A percentile compares a stretch with the other conserved stretches of the same genome.
Conservation (phyloP, 2,329 filamentous ascomycete species). For the Fusarium sp. region DNA sequence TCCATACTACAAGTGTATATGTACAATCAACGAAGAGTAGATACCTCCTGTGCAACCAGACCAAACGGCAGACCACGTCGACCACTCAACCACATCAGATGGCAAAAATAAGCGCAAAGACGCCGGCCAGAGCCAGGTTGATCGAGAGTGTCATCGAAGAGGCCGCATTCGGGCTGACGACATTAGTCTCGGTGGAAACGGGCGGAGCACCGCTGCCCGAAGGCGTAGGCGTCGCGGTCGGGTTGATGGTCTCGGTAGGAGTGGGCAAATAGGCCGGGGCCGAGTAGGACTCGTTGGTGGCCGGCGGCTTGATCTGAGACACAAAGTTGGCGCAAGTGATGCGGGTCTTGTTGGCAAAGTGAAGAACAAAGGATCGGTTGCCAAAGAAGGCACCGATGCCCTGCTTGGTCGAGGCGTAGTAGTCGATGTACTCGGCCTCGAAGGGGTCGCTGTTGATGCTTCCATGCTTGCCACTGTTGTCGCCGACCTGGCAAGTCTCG, state of each 20-base stretch:
- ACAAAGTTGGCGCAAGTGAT: slow-evolving; percentile 73
- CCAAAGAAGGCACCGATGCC: slow-evolving; percentile 69
- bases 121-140: slow-evolving; percentile 28
- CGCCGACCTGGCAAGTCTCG: slow-evolving; percentile 78
- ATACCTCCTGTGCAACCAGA: not conserved
- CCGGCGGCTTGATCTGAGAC: slow-evolving; percentile 27
- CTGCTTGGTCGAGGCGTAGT: slow-evolving; percentile 65
- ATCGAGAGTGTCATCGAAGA: slow-evolving; percentile 24
- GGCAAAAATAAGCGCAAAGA: slow-evolving; percentile 26
- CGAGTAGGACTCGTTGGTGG: slow-evolving; percentile 32
- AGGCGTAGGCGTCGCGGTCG: slow-evolving; percentile 29
- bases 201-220: slow-evolving; percentile 13
- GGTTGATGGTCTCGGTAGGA: slow-evolving; percentile 35
- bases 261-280: slow-evolving; percentile 35
- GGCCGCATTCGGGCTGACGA: slow-evolving; percentile 27
- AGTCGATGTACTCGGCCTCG: slow-evolving; percentile 63
- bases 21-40: slow-evolving; percentile 21
- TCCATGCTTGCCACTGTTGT: slow-evolving; percentile 80
- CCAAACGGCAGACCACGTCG: not conserved
- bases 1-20: slow-evolving; percentile 6
- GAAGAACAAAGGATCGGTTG: slow-evolving; percentile 72
- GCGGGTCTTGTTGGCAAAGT: slow-evolving; percentile 71
- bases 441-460: slow-evolving; percentile 65
- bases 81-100: slow-evolving; percentile 11
- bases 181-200: slow-evolving; percentile 23